Conservation (phyloP, 2,329 filamentous ascomycete genomes). For the Xylaria sp. region DNA sequence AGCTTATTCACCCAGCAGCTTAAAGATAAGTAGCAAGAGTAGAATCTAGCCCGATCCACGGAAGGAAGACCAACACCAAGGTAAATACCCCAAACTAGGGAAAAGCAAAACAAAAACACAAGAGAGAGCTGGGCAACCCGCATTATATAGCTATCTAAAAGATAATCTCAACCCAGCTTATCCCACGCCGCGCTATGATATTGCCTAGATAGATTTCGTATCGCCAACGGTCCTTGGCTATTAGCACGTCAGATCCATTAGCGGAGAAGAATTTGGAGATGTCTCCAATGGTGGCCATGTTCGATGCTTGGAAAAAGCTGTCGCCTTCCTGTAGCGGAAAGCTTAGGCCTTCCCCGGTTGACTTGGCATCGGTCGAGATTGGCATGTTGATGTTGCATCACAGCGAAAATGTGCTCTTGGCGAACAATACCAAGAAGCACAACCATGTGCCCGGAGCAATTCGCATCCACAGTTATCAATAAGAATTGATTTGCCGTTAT, state of each 20-base stretch:
- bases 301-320: slow-evolving; percentile 15
- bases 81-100: not conserved
- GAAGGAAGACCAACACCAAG: not conserved
- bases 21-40: slow-evolving; percentile 7
- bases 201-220: slow-evolving; percentile 8
- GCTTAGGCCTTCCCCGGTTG: slow-evolving; percentile 20
- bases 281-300: slow-evolving; percentile 12
- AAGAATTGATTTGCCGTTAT: not conserved
- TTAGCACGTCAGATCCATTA: slow-evolving; percentile 18
- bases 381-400: slow-evolving; percentile 20
- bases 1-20: not conserved
- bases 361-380: slow-evolving; percentile 36
- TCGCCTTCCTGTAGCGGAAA: slow-evolving; percentile 36
- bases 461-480: not conserved
- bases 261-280: slow-evolving; percentile 30
- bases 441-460: slow-evolving; percentile 3
- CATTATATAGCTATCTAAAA: not conserved
- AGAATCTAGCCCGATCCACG: slow-evolving; percentile 1
- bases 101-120: not conserved
- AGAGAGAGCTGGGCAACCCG: slow-evolving; percentile 21
- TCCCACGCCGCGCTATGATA: slow-evolving; percentile 15
- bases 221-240: slow-evolving; percentile 19
- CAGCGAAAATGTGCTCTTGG: slow-evolving; percentile 25
- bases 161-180: slow-evolving; percentile 15
- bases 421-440: slow-evolving; percentile 21